Evolutionary conservation across 495 filamentous ascomycete species (phyloP).

Genomic region (Aspergillus biplanus): DNA sequence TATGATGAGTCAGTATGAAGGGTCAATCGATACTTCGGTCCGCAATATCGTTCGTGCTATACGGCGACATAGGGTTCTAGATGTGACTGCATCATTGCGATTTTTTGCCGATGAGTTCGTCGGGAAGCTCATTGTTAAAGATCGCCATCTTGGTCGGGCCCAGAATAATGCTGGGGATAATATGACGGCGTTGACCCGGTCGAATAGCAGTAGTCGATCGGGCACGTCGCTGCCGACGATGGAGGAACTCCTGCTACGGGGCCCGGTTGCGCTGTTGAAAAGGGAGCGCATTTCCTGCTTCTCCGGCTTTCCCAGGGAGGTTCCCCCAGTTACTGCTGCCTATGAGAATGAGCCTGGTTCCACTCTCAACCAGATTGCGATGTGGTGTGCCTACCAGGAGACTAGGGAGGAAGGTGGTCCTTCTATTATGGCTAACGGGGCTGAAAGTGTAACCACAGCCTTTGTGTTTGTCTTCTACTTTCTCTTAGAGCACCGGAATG

Average conservation of each 20-base stretch:
- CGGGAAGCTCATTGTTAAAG: not conserved
- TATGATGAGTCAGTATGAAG: conserved; percentile 13
- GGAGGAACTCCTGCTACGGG: conserved; percentile 20
- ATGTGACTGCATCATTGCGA: conserved; percentile 15
- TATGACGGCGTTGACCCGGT: not conserved
- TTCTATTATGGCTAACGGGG: not conserved
- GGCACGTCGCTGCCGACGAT: conserved; percentile 4
- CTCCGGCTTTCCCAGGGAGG: not conserved
- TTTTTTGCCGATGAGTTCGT: conserved; percentile 25
- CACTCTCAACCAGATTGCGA: too few species aligned
- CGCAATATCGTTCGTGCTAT: conserved; percentile 17
- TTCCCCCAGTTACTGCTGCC: not conserved
- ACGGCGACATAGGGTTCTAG: conserved; percentile 9
- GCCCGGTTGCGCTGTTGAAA: conserved; percentile 18
- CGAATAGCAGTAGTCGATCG: not conserved
- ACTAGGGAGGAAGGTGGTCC: not conserved
- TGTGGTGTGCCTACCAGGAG: not conserved
- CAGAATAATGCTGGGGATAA: not conserved
- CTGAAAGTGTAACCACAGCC: conserved; percentile 1
- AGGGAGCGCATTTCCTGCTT: conserved; percentile 11
- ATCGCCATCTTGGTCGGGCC: not conserved
- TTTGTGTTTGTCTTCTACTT: conserved; percentile 18
- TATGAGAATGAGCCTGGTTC: not conserved
- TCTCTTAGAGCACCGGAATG: conserved; percentile 5
- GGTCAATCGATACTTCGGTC: conserved; percentile 17